A percentile compares a stretch with the other conserved stretches of the same genome.
Evolutionary conservation across 768 basidiomycete species (phyloP).

Genomic region (Serendipita indica): DNA sequence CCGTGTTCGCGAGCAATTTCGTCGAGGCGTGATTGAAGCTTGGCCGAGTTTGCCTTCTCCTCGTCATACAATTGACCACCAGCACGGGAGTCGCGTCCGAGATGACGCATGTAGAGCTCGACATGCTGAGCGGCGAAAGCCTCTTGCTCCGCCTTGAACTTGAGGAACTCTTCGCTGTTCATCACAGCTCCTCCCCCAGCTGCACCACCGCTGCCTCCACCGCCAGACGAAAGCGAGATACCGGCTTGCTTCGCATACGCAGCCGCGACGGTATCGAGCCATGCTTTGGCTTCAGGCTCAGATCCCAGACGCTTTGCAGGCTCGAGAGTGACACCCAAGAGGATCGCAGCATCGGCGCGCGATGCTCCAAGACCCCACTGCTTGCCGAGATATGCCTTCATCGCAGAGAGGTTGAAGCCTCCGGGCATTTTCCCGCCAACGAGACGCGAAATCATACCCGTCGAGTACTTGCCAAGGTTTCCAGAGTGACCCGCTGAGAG

Average conservation of each 20-base stretch:
- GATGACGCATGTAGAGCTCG: conserved; percentile 93
- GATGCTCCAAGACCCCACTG: conserved; percentile 88
- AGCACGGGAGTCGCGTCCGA: conserved; percentile 81
- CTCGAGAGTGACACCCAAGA: conserved; percentile 84
- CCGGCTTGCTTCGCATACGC: conserved; percentile 82
- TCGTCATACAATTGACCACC: conserved; percentile 82
- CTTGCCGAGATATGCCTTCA: conserved; percentile 80
- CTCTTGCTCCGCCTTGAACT: conserved; percentile 89
- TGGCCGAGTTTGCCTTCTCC: conserved; percentile 57
- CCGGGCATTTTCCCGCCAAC: conserved; percentile 97
- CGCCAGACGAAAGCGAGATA: conserved; percentile 61
- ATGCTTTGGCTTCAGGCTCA: conserved; percentile 84
- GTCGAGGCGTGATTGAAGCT: conserved; percentile 77
- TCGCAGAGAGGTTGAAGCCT: conserved; percentile 88
- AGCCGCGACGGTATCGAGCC: conserved; percentile 75
- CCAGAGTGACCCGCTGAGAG: conserved; percentile 70
- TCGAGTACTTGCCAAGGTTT: conserved; percentile 85
- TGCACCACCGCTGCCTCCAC: conserved; percentile 41
- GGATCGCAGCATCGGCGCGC: conserved; percentile 78
- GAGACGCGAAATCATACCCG: conserved; percentile 77
- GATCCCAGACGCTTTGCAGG: conserved; percentile 85
- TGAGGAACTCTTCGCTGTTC: conserved; percentile 96
- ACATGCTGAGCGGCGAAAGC: conserved; percentile 85
- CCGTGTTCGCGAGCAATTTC: conserved; percentile 85
- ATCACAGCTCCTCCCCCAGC: conserved; percentile 69